These are phyloP conservation scores for Phyllachora maydis DNA, from an alignment of 2,329 filamentous ascomycete species.

Conservation along the genomic window DNA sequence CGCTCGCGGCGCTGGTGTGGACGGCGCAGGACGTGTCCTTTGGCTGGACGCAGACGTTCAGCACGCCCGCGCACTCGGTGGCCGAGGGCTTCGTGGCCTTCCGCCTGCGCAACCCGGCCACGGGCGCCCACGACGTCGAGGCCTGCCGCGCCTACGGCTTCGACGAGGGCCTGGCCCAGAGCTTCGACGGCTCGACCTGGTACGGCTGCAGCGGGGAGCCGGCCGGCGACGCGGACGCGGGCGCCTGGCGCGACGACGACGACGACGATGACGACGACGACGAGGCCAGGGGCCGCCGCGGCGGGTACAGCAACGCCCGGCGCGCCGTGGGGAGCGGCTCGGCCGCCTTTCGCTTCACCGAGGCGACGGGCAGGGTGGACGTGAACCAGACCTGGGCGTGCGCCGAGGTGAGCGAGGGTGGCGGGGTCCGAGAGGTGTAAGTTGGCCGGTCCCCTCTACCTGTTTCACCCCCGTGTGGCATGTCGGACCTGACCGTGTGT, in stretches of 20 bases:
- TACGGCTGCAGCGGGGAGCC: constrained; percentile 14
- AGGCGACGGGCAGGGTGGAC: constrained; percentile 11
- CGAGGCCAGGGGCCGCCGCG: not conserved
- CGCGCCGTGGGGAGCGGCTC: too few relatives aligned
- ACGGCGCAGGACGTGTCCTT: constrained; percentile 18
- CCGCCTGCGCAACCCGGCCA: constrained; percentile 15
- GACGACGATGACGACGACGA: too few relatives aligned
- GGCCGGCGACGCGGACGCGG: constrained; percentile 6
- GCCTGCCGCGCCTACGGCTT: constrained; percentile 17
- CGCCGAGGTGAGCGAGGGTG: constrained; percentile 1
- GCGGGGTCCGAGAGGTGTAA: not conserved
- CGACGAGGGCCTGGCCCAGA: constrained; percentile 16
- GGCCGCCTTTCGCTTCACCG: constrained; percentile 20
- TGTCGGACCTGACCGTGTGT: not conserved
- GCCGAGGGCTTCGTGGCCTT: constrained; percentile 19
- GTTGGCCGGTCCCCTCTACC: too few relatives aligned
- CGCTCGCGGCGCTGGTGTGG: constrained; percentile 17
- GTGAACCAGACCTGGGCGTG: constrained; percentile 25
- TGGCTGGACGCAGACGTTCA: constrained; percentile 18
- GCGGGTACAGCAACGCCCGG: too few relatives aligned
- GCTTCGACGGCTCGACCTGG: constrained; percentile 19
- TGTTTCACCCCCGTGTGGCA: not conserved
- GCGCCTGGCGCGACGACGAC: too few relatives aligned
- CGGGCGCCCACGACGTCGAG: constrained; percentile 12
- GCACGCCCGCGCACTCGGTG: constrained; percentile 22